These are phyloP conservation scores for Diphasiastrum complanatum DNA, from an alignment of 83 land plant genomes.

Conservation along the genomic window DNA sequence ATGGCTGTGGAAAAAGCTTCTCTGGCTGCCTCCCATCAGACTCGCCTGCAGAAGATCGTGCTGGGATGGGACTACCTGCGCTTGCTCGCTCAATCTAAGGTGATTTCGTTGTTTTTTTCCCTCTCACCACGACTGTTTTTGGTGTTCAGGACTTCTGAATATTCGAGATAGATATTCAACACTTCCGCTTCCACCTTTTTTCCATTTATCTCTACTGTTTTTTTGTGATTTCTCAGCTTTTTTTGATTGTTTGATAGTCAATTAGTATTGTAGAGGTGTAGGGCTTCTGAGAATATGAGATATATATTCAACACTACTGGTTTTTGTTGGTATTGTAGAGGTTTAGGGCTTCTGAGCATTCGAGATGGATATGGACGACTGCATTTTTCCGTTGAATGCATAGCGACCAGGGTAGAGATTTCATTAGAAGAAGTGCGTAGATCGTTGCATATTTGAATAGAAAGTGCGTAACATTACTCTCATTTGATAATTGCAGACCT, in stretches of 20 bases:
- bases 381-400: too few relatives aligned
- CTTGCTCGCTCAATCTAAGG: slow-evolving; percentile 46
- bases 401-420: too few relatives aligned
- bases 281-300: too few relatives aligned
- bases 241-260: too few relatives aligned
- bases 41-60: slow-evolving; percentile 56
- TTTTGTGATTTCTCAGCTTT: too few relatives aligned
- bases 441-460: not conserved
- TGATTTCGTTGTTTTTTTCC: slow-evolving; percentile 3
- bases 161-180: not conserved
- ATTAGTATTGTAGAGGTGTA: too few relatives aligned
- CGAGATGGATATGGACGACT: too few relatives aligned
- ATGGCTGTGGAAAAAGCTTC: slow-evolving; percentile 18
- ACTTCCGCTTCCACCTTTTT: too few relatives aligned
- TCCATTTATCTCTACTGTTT: too few relatives aligned
- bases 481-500: not conserved
- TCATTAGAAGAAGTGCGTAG: not conserved
- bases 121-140: not conserved
- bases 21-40: slow-evolving; percentile 28
- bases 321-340: too few relatives aligned
- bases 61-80: slow-evolving; percentile 79
- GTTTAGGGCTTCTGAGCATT: too few relatives aligned
- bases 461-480: not conserved
- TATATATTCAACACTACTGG: too few relatives aligned
- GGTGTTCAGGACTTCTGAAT: not conserved